phyloP scores from a whole-genome alignment of 306 rosid genomes.

The Vachellia pachyceras region DNA sequence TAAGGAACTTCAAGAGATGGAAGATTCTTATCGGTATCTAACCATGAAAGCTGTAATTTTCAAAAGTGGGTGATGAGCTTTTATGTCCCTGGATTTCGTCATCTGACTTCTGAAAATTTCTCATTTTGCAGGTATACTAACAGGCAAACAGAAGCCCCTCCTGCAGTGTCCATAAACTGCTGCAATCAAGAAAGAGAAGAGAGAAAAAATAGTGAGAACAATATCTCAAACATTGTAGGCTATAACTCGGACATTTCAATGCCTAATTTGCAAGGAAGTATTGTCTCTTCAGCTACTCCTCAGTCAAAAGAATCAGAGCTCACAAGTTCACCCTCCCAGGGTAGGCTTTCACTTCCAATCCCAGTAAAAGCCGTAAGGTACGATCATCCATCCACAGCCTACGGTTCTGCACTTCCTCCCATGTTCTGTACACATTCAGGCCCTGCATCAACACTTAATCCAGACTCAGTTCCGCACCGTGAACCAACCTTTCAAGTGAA shows the following conservation, averaged over 20 bases:
- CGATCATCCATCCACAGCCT: conserved; percentile 51
- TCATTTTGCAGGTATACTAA: conserved; percentile 65
- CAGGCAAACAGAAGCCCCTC: conserved; percentile 59
- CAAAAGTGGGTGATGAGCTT: conserved; percentile 11
- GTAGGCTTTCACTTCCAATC: conserved; percentile 61
- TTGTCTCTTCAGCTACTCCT: conserved; percentile 51
- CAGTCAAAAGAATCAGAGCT: conserved; percentile 74
- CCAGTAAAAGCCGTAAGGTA: conserved; percentile 67
- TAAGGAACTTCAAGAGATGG: conserved; percentile 14
- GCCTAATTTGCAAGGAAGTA: conserved; percentile 56
- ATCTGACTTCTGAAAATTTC: neutral
- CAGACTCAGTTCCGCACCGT: conserved; percentile 50
- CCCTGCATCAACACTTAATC: conserved; percentile 55
- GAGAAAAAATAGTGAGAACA: conserved; percentile 53
- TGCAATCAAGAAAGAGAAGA: conserved; percentile 56
- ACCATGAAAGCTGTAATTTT: neutral
- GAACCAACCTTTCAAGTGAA: conserved; percentile 63
- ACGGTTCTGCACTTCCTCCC: conserved; percentile 63
- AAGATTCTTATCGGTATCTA: neutral
- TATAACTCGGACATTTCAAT: conserved; percentile 54
- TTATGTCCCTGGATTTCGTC: conserved; percentile 21
- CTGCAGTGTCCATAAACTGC: conserved; percentile 41
- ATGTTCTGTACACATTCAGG: conserved; percentile 59
- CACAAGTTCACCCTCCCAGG: conserved; percentile 55
- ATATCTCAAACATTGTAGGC: conserved; percentile 39